Evolutionary conservation across 1,284 basidiomycete species (phyloP), one percentile per base, ranked within the genome.

Genomic region (Mycena citricolor): DNA sequence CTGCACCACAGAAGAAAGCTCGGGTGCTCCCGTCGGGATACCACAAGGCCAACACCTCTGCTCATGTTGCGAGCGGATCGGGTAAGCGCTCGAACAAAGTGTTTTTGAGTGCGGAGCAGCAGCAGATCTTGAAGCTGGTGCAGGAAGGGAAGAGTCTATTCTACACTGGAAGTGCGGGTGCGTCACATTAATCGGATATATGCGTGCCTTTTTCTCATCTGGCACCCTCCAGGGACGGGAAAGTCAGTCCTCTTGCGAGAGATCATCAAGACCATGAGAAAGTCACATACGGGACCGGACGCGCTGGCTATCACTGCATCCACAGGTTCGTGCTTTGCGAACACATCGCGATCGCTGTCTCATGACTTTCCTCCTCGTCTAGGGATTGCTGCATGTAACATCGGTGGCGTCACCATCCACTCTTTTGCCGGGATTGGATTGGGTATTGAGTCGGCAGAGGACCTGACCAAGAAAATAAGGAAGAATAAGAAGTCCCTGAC

Each of bases 91-190:
- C 73, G 6, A 66, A 76, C 2, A 51, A 65, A 0, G 64, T 86
- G 14, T 76, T 72, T 56, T 71, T 97, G 46, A 94, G 90, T 60
- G 67, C 77, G 44, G 93, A 97, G 59, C 94, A 97, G 64, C 80
- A 73, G 42, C 77, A 86, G 52, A 90, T 97, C 32, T 67, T 95
- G 47, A 74, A 78, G 48, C 77, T 95, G 4, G 88, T 92, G 0
- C 64, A 83, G 21, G 68, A 78, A 12, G 81, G 81, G 3, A 68
- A 84, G 42, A 95, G 83, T 57, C 62, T 98, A n/a, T 99, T 99
- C 61, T 99, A 97, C 66, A 99, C 95, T 0, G 95, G 97, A 19
- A 94, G 90, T 69, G 95, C 93, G 47, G 93, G 93, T 94, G 55
- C 57, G 86, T 71, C 42, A 40, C 20, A 17, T 42, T n/a, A n/a